These are phyloP conservation scores for Pseudonitzschia delicatissima DNA, from an alignment of 108 stramenopile genomes.

Conservation along the genomic window DNA sequence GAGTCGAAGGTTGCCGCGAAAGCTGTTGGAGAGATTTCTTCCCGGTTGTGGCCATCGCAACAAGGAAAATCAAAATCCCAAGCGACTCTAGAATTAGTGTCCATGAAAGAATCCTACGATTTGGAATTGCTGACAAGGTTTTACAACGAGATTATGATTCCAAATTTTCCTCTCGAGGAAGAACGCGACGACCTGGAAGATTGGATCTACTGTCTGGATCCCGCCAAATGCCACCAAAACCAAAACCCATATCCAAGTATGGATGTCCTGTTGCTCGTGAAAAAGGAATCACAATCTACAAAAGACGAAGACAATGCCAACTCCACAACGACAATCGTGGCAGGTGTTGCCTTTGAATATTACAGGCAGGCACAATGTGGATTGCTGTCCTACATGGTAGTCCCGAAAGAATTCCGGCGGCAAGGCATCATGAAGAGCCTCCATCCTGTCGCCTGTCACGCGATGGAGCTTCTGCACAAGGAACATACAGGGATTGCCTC, in stretches of 20 bases:
- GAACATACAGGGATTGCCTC: neutral
- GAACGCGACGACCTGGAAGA: conserved; percentile 55
- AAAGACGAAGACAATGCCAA: neutral
- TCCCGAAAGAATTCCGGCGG: conserved; percentile 38
- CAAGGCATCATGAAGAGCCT: conserved; percentile 33
- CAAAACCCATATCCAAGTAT: conserved; percentile 24
- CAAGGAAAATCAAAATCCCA: neutral
- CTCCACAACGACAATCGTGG: conserved; percentile 25
- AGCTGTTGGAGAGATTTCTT: conserved; percentile 5
- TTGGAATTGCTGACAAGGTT: conserved; percentile 31
- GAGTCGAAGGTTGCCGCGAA: neutral
- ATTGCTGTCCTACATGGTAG: conserved; percentile 47
- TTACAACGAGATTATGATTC: conserved; percentile 54
- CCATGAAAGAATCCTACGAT: conserved; percentile 20
- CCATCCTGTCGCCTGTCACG: conserved; percentile 39
- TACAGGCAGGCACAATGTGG: conserved; percentile 49
- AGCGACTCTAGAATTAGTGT: neutral
- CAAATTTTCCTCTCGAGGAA: conserved; percentile 53
- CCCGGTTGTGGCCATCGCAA: neutral
- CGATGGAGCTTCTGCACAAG: conserved; percentile 31
- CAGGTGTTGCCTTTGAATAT: conserved; percentile 51
- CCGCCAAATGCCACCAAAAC: neutral
- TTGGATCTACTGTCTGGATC: conserved; percentile 52
- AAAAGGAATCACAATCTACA: neutral
- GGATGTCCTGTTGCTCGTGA: conserved; percentile 47